phyloP scores from a whole-genome alignment of 164 flowering plant genomes.

The Vitis cinerea region DNA sequence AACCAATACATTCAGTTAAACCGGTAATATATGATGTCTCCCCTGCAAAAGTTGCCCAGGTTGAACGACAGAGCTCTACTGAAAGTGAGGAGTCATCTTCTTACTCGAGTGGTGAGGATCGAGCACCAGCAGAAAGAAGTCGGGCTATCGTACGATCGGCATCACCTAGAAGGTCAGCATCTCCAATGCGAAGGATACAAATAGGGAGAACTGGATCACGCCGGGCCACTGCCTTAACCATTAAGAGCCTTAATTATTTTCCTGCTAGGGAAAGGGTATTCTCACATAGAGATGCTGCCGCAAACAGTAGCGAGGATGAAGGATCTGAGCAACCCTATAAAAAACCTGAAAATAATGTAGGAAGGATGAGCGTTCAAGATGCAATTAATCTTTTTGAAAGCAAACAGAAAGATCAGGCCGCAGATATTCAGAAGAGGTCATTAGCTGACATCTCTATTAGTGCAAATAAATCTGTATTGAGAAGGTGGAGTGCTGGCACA shows the following conservation, averaged over 20 bases:
- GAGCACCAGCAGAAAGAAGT: slow-evolving; percentile 63
- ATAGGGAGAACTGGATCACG: slow-evolving; percentile 80
- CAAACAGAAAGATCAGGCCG: slow-evolving; percentile 64
- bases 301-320: slow-evolving; percentile 58
- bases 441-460: slow-evolving; percentile 28
- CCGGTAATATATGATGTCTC: slow-evolving; percentile 57
- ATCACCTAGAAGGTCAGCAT: slow-evolving; percentile 82
- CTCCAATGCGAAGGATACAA: slow-evolving; percentile 89
- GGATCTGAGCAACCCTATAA: slow-evolving; percentile 37
- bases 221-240: slow-evolving; percentile 65
- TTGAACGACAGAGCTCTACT: slow-evolving; percentile 60
- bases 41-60: slow-evolving; percentile 74
- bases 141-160: slow-evolving; percentile 64
- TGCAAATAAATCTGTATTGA: slow-evolving; percentile 64
- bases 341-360: slow-evolving; percentile 48
- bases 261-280: slow-evolving; percentile 56
- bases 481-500: slow-evolving; percentile 89
- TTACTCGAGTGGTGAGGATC: slow-evolving; percentile 53
- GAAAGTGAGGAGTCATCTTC: slow-evolving; percentile 76
- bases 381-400: slow-evolving; percentile 85
- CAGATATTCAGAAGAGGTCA: slow-evolving; percentile 42
- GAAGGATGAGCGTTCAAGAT: slow-evolving; percentile 83
- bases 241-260: slow-evolving; percentile 66
- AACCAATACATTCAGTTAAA: slow-evolving; percentile 23
- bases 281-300: slow-evolving; percentile 39